Percentiles rank a stretch among this genome's conserved stretches.
Conservation (phyloP, 441 rosid species). For the Eruca vesicaria region DNA sequence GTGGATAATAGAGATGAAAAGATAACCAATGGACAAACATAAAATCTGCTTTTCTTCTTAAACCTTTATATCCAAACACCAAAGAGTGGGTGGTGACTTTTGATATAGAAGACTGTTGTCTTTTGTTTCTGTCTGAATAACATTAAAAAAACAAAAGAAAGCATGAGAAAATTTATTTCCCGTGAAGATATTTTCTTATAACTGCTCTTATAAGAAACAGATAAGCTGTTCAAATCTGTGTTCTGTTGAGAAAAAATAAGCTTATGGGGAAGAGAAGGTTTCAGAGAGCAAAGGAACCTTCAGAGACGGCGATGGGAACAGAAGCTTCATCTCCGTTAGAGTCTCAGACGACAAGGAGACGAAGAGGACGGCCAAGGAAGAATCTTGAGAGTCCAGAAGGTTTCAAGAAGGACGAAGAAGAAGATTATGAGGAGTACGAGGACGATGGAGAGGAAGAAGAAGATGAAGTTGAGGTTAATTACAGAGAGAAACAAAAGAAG, state of each 20-base stretch:
- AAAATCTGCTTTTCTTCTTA: constrained; percentile 20
- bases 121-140: constrained; percentile 12
- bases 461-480: constrained; percentile 30
- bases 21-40: constrained; percentile 17
- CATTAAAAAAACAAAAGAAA: not conserved
- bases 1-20: not conserved
- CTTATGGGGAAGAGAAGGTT: constrained; percentile 72
- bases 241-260: not conserved
- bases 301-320: constrained; percentile 49
- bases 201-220: not conserved
- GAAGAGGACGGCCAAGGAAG: constrained; percentile 90
- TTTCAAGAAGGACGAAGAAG: constrained; percentile 32
- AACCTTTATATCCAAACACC: not conserved
- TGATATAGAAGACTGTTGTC: constrained; percentile 13
- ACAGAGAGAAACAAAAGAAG: constrained; percentile 30
- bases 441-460: constrained; percentile 14
- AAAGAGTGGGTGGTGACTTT: constrained; percentile 31
- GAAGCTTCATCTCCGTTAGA: constrained; percentile 51
- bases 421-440: constrained; percentile 24
- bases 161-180: not conserved
- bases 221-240: not conserved
- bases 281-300: constrained; percentile 64
- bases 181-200: not conserved
- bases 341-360: constrained; percentile 47
- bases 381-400: constrained; percentile 38